Evolutionary conservation across 352 stramenopile genomes (phyloP), one percentile per base, ranked within the genome.

Genomic region (Poterioochromonas sp.): DNA sequence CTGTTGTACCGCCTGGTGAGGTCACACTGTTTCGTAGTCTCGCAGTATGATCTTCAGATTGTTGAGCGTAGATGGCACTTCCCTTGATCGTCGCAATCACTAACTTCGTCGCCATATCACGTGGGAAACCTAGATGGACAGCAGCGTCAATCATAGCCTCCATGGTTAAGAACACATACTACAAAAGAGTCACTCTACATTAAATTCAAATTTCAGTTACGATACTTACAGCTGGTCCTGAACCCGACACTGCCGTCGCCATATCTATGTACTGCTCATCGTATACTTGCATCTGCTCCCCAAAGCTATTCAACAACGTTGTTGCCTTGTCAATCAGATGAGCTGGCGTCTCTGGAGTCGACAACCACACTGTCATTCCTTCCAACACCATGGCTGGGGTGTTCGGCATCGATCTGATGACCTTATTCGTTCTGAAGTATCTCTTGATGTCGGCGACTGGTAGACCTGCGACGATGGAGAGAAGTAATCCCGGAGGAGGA

Each of bases 401-500:
- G 82, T 98, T 98, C 0, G 93, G 93, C 93, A 98, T 98, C 60
- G 83, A 91, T 37, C 93, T 89, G 60, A 95, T 94, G 79, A 98
- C 86, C 5, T 89, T 82, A 20, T 86, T 82, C 0, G 79, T 74
- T 49, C 92, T 86, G 76, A 93, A 85, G 22, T 68, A 8, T 29
- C 32, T 44, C 12, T 32, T 47, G 76, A 76, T 77, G 83, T 83
- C 80, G n/a, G 89, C 84, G 64, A 94, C 91, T 18, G 87, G 91
- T 26, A 87, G 84, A 18, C 90, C 90, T 3, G 89, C 89, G 58
- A 93, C 85, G 34, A 94, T 91, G 0, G 89, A 94, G 40, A 95
- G 85, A 3, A 83, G n/a, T 3, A 84, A 84, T 87, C 78, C 88
- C 83, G 79, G 90, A 84, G 34, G 89, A 84, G 86, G 90, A 49